phyloP scores from a whole-genome alignment of 2,329 filamentous ascomycete species.

The Orbilia brochopaga region DNA sequence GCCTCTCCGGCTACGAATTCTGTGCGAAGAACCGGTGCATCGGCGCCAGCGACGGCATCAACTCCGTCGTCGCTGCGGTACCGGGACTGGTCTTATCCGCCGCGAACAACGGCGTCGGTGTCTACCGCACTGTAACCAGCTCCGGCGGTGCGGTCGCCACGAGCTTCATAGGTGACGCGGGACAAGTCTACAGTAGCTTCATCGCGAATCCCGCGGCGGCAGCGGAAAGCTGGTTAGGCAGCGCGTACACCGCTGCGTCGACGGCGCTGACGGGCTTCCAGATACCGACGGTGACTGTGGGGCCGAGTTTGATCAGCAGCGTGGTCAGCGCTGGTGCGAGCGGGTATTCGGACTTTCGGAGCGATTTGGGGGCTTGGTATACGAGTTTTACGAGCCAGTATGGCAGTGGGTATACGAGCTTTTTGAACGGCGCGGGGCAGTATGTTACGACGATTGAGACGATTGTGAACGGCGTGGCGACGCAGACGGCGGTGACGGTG shows the following conservation, averaged over 20 bases:
- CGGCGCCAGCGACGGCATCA: conserved; percentile 35
- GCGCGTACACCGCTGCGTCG: conserved; percentile 12
- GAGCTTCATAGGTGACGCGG: conserved; percentile 33
- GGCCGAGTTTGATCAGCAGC: conserved; percentile 13
- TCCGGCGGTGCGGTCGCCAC: conserved; percentile 26
- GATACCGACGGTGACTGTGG: conserved; percentile 27
- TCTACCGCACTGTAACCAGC: conserved; percentile 33
- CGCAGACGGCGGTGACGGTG: conserved; percentile 38
- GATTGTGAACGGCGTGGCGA: conserved; percentile 31
- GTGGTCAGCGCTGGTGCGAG: conserved; percentile 18
- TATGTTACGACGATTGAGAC: conserved; percentile 44
- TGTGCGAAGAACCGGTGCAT: conserved; percentile 40
- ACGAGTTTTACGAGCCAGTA: conserved; percentile 38
- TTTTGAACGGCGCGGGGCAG: conserved; percentile 40
- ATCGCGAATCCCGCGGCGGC: conserved; percentile 40
- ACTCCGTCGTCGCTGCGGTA: conserved; percentile 27
- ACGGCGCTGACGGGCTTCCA: conserved; percentile 32
- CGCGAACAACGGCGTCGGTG: conserved; percentile 23
- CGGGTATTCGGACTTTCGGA: conserved; percentile 37
- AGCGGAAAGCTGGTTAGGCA: conserved; percentile 28
- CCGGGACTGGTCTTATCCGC: conserved; percentile 39
- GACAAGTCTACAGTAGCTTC: conserved; percentile 35
- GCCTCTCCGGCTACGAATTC: conserved; percentile 40
- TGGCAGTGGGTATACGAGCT: conserved; percentile 35
- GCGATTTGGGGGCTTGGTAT: conserved; percentile 41